Evolutionary conservation across 106 monocot species (phyloP), one percentile per base, ranked within the genome.

Genomic region (Phalaenopsis equestris): DNA sequence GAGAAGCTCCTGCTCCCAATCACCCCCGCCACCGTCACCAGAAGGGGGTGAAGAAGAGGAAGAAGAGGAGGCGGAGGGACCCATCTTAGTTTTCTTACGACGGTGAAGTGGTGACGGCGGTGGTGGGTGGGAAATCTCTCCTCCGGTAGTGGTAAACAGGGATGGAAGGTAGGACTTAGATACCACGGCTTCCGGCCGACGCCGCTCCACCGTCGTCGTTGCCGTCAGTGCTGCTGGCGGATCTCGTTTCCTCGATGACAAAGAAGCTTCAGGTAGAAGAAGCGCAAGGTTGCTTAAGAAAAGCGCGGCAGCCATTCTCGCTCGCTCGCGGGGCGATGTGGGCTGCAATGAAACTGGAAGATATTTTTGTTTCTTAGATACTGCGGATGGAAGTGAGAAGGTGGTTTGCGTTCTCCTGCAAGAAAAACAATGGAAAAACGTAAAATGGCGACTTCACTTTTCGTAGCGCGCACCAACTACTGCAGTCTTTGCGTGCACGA

Each of bases 1-100:
- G 78, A 79, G 47, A 64, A 93, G 45, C 74, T 93, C 82, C 84
- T 76, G 81, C 84, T 93, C 87, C 90, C 88, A 87, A 24, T 87
- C 85, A 19, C 47, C 82, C 9, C 77, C 84, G 14, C 64, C 79
- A 41, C 78, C 81, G 0, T 72, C 78, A 48, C 82, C 65, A 48
- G 43, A 67, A 3, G 64, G 52, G 52, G 52, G 52, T 52, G 52
- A 52, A 57, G 8, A 46, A 41, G 36, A 78, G 39, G 39, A 14
- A 38, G 72, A 38, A 45, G 19, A 61, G 36, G 15, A 55, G 11
- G 41, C 64, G 0, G 15, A 52, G n/a, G 58, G 65, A 6, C 72
- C 42, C n/a, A 6, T 70, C 67, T 15, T 67, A 23, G 56, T 67
- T 56, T 65, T 84, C 84, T 58, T 76, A 6, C 82, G 58, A 24